Percentiles rank a stretch among this genome's conserved stretches.
These are phyloP conservation scores for Dimargaris verticillata DNA, from an alignment of 192 early-diverging fungal genomes.

Conservation along the genomic window DNA sequence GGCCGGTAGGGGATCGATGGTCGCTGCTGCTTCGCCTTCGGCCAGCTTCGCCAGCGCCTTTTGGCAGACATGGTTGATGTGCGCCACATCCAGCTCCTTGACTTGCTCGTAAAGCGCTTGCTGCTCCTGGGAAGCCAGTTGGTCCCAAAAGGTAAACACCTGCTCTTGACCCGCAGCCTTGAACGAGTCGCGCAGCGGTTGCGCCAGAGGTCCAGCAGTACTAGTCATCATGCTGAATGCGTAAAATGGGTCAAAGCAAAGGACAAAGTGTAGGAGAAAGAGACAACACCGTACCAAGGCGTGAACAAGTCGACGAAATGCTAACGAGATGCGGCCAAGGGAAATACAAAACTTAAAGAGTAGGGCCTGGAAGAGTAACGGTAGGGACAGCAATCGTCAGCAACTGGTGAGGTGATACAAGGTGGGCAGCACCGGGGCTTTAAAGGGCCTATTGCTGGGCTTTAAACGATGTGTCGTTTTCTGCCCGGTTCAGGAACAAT, in stretches of 20 bases:
- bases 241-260: background rate
- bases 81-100: conserved; percentile 51
- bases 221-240: conserved; percentile 10
- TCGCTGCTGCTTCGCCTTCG: conserved; percentile 23
- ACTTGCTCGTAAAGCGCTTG: conserved; percentile 47
- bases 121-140: conserved; percentile 40
- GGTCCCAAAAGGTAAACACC: conserved; percentile 67
- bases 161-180: conserved; percentile 67
- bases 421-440: too few species aligned
- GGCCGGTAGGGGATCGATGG: conserved; percentile 59
- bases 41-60: conserved; percentile 39
- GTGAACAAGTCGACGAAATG: background rate
- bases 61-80: conserved; percentile 66
- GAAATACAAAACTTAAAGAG: too few species aligned
- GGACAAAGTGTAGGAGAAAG: background rate
- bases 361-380: too few species aligned
- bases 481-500: too few species aligned
- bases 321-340: too few species aligned
- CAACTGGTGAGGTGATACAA: too few species aligned
- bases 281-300: background rate
- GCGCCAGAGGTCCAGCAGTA: conserved; percentile 13
- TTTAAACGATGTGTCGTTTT: too few species aligned
- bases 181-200: conserved; percentile 41
- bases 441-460: too few species aligned
- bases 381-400: too few species aligned